Conservation (phyloP, 208 protist species). For the Balamuthia mandrillaris region DNA sequence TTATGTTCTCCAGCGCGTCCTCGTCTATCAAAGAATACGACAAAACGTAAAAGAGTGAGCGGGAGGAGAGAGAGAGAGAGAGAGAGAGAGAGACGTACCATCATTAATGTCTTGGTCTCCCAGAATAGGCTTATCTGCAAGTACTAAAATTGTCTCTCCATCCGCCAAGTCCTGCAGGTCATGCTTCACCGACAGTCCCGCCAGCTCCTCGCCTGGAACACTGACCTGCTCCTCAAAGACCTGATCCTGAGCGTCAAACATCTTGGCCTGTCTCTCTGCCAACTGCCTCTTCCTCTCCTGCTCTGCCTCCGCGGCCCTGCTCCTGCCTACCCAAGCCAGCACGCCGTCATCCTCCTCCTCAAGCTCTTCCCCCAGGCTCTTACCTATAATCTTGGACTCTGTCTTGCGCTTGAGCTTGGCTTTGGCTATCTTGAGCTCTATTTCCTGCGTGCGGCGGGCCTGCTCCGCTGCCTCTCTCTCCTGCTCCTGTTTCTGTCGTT, state of each 20-base stretch:
- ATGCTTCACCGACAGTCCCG: neutral
- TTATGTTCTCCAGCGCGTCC: constrained; percentile 28
- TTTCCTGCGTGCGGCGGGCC: too few relatives aligned
- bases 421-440: too few relatives aligned
- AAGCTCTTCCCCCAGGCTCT: constrained; percentile 12
- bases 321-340: constrained; percentile 6
- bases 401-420: constrained; percentile 2
- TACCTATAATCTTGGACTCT: neutral
- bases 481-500: too few relatives aligned
- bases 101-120: neutral
- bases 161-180: neutral
- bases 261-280: neutral
- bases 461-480: too few relatives aligned
- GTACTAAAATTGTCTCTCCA: neutral
- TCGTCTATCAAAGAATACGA: neutral
- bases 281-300: neutral
- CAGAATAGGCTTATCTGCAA: neutral
- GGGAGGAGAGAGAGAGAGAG: neutral
- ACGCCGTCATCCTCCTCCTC: neutral
- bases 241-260: neutral
- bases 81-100: neutral
- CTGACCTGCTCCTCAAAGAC: neutral
- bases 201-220: neutral
- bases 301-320: neutral
- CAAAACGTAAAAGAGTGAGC: too few relatives aligned